These are phyloP conservation scores for Talaromyces ruber DNA, from an alignment of 495 filamentous ascomycete species.

Conservation along the genomic window DNA sequence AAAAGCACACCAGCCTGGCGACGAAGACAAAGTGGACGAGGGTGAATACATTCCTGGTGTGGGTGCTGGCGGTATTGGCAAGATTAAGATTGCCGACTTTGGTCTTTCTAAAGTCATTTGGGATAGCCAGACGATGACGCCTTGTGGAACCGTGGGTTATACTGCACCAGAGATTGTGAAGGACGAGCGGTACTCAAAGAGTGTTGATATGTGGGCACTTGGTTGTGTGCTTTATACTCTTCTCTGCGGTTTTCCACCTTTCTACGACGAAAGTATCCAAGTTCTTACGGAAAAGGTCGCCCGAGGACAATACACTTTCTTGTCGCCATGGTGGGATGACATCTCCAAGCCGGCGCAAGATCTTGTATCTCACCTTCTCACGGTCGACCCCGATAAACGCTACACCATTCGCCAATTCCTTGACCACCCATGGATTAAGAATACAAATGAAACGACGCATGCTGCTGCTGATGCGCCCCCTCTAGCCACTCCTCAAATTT, in stretches of 20 bases:
- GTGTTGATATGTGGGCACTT: conserved; percentile 98
- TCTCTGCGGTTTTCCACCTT: conserved; percentile 94
- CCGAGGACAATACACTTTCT: conserved; percentile 91
- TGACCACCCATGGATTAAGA: conserved; percentile 82
- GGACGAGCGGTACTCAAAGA: conserved; percentile 97
- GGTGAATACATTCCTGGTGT: conserved; percentile 81
- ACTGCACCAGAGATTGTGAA: conserved; percentile 99
- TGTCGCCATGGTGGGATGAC: conserved; percentile 99
- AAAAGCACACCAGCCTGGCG: conserved; percentile 68
- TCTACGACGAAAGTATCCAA: conserved; percentile 98
- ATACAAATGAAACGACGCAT: conserved; percentile 63
- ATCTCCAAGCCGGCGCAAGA: conserved; percentile 95
- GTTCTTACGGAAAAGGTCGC: conserved; percentile 97
- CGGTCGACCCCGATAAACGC: conserved; percentile 85
- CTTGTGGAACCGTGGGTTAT: conserved; percentile 95
- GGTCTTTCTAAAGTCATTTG: conserved; percentile 95
- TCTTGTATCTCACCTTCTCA: conserved; percentile 84
- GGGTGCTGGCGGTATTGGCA: conserved; percentile 87
- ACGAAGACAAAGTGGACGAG: conserved; percentile 96
- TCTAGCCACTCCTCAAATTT: conserved; percentile 56
- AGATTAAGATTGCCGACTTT: conserved; percentile 97
- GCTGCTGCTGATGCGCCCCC: conserved; percentile 72
- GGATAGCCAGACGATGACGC: conserved; percentile 99
- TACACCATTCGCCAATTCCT: conserved; percentile 87
- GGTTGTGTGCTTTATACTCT: conserved; percentile 96